A percentile compares a stretch with the other conserved stretches of the same genome.
Evolutionary conservation across 169 alveolate species (phyloP).

Genomic region (Babesia divergens): DNA sequence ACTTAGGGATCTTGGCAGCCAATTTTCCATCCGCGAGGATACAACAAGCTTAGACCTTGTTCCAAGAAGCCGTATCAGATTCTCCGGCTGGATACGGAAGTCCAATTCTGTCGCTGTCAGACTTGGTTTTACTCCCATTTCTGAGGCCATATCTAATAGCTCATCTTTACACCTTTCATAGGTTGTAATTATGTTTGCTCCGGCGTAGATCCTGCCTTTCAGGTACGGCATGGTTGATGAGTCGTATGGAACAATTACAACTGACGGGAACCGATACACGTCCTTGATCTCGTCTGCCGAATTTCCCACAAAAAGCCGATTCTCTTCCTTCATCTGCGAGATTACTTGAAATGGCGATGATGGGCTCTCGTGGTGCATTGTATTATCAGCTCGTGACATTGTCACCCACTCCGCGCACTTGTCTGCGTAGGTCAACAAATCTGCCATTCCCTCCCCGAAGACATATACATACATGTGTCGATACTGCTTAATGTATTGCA

Average conservation of each 20-base stretch:
- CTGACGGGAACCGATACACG: conserved; percentile 41
- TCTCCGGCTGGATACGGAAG: background rate
- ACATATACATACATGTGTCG: conserved; percentile 20
- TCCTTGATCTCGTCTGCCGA: conserved; percentile 20
- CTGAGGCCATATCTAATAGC: background rate
- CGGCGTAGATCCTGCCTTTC: conserved; percentile 12
- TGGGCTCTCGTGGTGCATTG: conserved; percentile 53
- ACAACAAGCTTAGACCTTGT: background rate
- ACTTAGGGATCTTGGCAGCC: background rate
- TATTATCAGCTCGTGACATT: conserved; percentile 12
- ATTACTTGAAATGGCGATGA: conserved; percentile 27
- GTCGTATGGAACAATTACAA: conserved; percentile 9
- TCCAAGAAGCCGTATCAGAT: background rate
- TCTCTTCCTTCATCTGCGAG: conserved; percentile 25
- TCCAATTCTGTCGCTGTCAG: background rate
- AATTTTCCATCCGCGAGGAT: background rate
- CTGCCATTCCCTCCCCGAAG: conserved; percentile 48
- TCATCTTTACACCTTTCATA: background rate
- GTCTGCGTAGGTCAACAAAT: conserved; percentile 29
- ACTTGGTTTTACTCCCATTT: background rate
- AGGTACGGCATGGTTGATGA: background rate
- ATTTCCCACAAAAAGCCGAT: conserved; percentile 23
- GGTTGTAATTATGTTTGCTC: conserved; percentile 9
- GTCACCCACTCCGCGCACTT: conserved; percentile 63
- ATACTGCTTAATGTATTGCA: background rate